Evolutionary conservation across 1,284 basidiomycete genomes (phyloP).

Genomic region (Malassezia caprae): DNA sequence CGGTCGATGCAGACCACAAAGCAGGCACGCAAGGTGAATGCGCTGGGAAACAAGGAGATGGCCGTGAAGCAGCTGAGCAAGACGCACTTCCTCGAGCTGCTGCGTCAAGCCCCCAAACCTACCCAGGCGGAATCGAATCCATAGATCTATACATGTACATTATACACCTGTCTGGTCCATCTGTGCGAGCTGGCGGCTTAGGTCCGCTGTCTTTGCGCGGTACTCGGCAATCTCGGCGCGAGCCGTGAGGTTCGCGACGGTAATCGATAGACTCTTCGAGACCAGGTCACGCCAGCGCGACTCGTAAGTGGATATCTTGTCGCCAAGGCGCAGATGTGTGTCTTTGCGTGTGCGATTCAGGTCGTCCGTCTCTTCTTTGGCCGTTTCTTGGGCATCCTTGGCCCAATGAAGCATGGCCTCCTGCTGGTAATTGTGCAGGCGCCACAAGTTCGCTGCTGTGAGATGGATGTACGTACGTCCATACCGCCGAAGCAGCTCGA

Average conservation of each 20-base stretch:
- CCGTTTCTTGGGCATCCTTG: slow-evolving; percentile 13
- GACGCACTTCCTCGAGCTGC: slow-evolving; percentile 42
- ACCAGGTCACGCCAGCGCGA: slow-evolving; percentile 79
- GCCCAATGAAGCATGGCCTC: slow-evolving; percentile 22
- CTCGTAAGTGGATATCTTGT: slow-evolving; percentile 66
- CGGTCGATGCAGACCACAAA: slow-evolving; percentile 19
- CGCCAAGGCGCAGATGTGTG: slow-evolving; percentile 61
- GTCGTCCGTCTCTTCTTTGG: slow-evolving; percentile 21
- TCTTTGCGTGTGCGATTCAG: slow-evolving; percentile 30
- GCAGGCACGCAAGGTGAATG: slow-evolving; percentile 22
- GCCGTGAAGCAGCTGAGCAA: slow-evolving; percentile 41
- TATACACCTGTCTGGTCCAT: slow-evolving; percentile 8
- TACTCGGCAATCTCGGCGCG: slow-evolving; percentile 59
- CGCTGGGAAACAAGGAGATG: slow-evolving; percentile 19
- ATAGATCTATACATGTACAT: slow-evolving; percentile 9
- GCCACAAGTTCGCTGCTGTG: slow-evolving; percentile 24
- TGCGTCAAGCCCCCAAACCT: slow-evolving; percentile 8
- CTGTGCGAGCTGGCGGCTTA: slow-evolving; percentile 9
- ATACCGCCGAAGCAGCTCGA: slow-evolving; percentile 72
- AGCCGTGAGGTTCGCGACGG: slow-evolving; percentile 77
- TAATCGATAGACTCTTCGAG: slow-evolving; percentile 73
- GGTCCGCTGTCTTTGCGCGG: slow-evolving; percentile 31
- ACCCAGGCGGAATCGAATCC: neutral
- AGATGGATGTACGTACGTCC: slow-evolving; percentile 63
- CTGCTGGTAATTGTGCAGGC: slow-evolving; percentile 33